phyloP scores from a whole-genome alignment of 129 eudicot species.

The Artemisia tridentata region DNA sequence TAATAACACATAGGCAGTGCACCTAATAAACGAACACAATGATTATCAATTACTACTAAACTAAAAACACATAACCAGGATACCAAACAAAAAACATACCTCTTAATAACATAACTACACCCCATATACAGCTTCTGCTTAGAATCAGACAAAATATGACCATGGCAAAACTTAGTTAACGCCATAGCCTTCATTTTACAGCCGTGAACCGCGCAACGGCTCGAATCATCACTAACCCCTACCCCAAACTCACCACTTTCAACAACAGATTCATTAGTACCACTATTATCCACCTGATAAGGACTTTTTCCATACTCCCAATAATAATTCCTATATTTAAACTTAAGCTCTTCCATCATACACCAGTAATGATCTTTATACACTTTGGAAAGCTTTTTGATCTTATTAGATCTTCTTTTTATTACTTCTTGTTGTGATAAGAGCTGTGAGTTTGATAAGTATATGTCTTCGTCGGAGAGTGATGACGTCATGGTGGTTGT shows the following conservation, averaged over 20 bases:
- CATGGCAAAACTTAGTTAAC: constrained; percentile 59
- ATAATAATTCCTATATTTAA: constrained; percentile 53
- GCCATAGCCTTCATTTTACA: constrained; percentile 65
- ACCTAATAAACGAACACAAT: too few species aligned
- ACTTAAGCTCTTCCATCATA: constrained; percentile 66
- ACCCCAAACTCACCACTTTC: constrained; percentile 18
- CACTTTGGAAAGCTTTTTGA: constrained; percentile 42
- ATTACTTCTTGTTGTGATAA: constrained; percentile 62
- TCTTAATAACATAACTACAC: constrained; percentile 52
- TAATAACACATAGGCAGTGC: too few species aligned
- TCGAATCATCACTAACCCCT: constrained; percentile 9
- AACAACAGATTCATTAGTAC: neutral
- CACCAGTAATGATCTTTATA: constrained; percentile 68
- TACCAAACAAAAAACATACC: constrained; percentile 24
- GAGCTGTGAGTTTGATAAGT: constrained; percentile 45
- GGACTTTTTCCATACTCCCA: constrained; percentile 79
- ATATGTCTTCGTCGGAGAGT: constrained; percentile 39
- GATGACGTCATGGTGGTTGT: constrained; percentile 16
- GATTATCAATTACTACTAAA: too few species aligned
- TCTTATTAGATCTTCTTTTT: constrained; percentile 51
- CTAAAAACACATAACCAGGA: too few species aligned
- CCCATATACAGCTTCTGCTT: constrained; percentile 67
- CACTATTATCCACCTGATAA: neutral
- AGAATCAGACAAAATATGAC: constrained; percentile 58
- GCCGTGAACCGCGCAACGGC: constrained; percentile 45